These are phyloP conservation scores for Eutrema japonicum DNA, from an alignment of 345 rosid species.

Conservation along the genomic window DNA sequence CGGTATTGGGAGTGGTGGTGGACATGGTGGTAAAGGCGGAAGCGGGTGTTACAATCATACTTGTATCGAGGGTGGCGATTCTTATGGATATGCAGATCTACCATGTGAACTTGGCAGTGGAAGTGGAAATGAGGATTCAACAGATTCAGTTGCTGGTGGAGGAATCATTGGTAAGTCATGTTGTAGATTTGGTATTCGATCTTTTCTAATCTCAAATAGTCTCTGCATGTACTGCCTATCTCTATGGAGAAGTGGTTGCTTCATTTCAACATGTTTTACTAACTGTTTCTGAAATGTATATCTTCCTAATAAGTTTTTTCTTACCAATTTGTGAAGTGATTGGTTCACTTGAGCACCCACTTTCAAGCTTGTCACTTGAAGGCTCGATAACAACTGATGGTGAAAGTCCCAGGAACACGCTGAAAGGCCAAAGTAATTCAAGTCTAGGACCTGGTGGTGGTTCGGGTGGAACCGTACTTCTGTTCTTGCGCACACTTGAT, in stretches of 20 bases:
- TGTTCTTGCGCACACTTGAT: constrained; percentile 62
- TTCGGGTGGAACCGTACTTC: constrained; percentile 89
- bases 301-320: constrained; percentile 17
- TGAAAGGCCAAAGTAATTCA: constrained; percentile 48
- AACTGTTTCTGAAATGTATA: not conserved
- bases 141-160: constrained; percentile 82
- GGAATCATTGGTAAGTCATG: constrained; percentile 74
- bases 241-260: not conserved
- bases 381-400: constrained; percentile 88
- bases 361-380: constrained; percentile 72
- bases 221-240: not conserved
- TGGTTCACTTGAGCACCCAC: constrained; percentile 88
- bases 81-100: constrained; percentile 80
- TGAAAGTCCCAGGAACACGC: constrained; percentile 65
- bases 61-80: constrained; percentile 67
- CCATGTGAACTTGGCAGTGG: constrained; percentile 99
- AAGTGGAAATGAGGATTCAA: constrained; percentile 74
- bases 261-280: not conserved
- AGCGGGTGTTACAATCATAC: constrained; percentile 75
- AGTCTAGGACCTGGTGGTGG: constrained; percentile 88
- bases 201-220: constrained; percentile 1
- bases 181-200: constrained; percentile 1
- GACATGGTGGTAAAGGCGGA: constrained; percentile 96
- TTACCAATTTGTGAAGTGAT: constrained; percentile 61
- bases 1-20: constrained; percentile 89